A percentile compares a stretch with the other conserved stretches of the same genome.
Evolutionary conservation across 1,139 yeast genomes (phyloP).

Genomic region (Saccharomyces pastorianus): DNA sequence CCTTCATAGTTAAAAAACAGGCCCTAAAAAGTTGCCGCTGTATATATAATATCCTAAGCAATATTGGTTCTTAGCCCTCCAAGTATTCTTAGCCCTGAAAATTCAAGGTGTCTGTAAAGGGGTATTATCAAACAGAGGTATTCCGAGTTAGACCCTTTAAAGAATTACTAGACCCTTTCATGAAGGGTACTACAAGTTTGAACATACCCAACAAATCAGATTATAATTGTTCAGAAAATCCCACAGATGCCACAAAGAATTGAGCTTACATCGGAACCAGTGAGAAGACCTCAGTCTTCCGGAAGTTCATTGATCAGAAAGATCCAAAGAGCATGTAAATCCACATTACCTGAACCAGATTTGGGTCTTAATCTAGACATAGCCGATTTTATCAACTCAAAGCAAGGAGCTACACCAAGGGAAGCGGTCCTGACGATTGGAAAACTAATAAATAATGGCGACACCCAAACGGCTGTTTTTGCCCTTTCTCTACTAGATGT

Average conservation of each 20-base stretch:
- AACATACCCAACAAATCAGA: background rate
- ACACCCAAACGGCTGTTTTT: constrained; percentile 64
- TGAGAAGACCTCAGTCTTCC: constrained; percentile 24
- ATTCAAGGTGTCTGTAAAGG: background rate
- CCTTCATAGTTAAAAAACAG: too few relatives aligned
- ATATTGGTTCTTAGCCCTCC: background rate
- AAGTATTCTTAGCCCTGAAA: background rate
- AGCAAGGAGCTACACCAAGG: constrained; percentile 84
- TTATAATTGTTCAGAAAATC: background rate
- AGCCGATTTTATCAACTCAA: constrained; percentile 86
- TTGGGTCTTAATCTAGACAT: constrained; percentile 82
- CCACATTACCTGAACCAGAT: constrained; percentile 79
- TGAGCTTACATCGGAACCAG: constrained; percentile 30
- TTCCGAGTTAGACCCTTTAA: background rate
- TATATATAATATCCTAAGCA: too few relatives aligned
- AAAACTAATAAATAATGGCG: constrained; percentile 71
- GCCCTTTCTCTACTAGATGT: constrained; percentile 65
- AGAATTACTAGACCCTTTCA: background rate
- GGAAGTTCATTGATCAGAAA: constrained; percentile 44
- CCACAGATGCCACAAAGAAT: constrained; percentile 17
- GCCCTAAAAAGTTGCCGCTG: too few relatives aligned
- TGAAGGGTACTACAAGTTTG: background rate
- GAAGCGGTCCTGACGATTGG: constrained; percentile 92
- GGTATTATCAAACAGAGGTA: background rate
- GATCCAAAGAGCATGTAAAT: constrained; percentile 82